Conservation (phyloP, 2,329 filamentous ascomycete species). For the Hirsutella thompsonii region DNA sequence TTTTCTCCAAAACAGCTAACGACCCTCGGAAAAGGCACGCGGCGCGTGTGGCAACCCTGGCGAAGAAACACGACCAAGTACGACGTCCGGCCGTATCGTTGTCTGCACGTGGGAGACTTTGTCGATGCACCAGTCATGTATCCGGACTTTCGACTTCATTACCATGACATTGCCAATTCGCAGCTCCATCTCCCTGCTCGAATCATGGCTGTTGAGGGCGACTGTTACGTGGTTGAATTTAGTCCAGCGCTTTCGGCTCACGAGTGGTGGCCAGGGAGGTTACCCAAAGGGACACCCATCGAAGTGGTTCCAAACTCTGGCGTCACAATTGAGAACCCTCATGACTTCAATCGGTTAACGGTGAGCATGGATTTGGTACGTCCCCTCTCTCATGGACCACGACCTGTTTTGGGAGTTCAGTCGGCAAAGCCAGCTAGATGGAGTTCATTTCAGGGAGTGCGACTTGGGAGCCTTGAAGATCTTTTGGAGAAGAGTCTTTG, state of each 20-base stretch:
- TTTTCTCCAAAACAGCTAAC: slow-evolving; percentile 3
- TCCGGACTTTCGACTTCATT: slow-evolving; percentile 5
- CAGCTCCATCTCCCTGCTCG: slow-evolving; percentile 4
- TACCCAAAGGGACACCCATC: slow-evolving; percentile 2
- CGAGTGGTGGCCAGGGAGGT: slow-evolving; percentile 3
- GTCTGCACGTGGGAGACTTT: slow-evolving; percentile 4
- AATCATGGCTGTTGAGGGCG: slow-evolving; percentile 4
- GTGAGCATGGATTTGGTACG: slow-evolving; percentile 4
- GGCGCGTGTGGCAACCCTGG: slow-evolving; percentile 4
- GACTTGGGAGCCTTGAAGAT: slow-evolving; percentile 4
- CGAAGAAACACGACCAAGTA: slow-evolving; percentile 3
- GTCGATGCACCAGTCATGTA: slow-evolving; percentile 4
- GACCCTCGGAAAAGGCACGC: slow-evolving; percentile 3
- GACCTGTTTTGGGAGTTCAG: slow-evolving; percentile 4
- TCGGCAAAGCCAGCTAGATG: slow-evolving; percentile 4
- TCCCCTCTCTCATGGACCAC: slow-evolving; percentile 3
- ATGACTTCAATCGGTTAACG: slow-evolving; percentile 4
- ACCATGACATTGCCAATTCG: slow-evolving; percentile 4
- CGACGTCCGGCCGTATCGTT: slow-evolving; percentile 4
- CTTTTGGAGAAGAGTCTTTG: slow-evolving; percentile 6
- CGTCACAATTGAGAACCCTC: slow-evolving; percentile 3
- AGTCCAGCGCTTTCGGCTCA: slow-evolving; percentile 4
- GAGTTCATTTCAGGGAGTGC: slow-evolving; percentile 4
- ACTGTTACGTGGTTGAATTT: slow-evolving; percentile 4
- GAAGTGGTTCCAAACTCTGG: slow-evolving; percentile 3